These are phyloP conservation scores for Neophaeococcomyces mojaviensis DNA, from an alignment of 2,329 filamentous ascomycete genomes.

Conservation along the genomic window DNA sequence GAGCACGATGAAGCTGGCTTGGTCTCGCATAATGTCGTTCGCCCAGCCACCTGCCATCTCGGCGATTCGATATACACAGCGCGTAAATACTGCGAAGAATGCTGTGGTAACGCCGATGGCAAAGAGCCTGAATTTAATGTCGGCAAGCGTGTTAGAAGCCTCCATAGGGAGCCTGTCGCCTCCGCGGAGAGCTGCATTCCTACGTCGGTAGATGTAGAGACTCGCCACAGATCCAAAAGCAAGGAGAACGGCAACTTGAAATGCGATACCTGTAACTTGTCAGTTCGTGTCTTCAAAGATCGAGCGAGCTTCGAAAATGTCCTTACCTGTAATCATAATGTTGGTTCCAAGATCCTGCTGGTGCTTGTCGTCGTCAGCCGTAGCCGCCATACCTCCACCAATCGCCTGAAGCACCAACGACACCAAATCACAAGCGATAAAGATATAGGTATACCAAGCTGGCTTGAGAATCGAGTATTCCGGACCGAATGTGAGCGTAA, in stretches of 20 bases:
- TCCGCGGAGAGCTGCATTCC: no score
- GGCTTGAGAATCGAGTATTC: conserved; percentile 42
- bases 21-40: conserved; percentile 40
- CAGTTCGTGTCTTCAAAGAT: no score
- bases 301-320: no score
- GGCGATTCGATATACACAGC: conserved; percentile 43
- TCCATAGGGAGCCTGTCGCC: no score
- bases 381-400: conserved; percentile 50
- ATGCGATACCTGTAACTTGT: conserved; percentile 13
- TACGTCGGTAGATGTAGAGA: conserved; percentile 14
- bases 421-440: conserved; percentile 52
- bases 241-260: conserved; percentile 46
- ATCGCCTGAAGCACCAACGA: conserved; percentile 52
- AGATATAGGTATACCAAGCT: conserved; percentile 50
- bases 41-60: conserved; percentile 43
- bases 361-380: conserved; percentile 30
- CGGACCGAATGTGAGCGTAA: conserved; percentile 49
- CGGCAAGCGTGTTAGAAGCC: background rate
- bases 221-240: conserved; percentile 24
- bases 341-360: conserved; percentile 43
- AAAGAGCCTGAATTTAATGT: conserved; percentile 16
- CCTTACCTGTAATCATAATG: conserved; percentile 49
- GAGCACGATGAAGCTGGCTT: conserved; percentile 43
- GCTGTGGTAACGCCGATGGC: conserved; percentile 10
- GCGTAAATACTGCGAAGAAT: conserved; percentile 14